Base-by-base conservation (phyloP, 2,329 filamentous ascomycete genomes). In the Paraphaeosphaeria sporulosa region DNA sequence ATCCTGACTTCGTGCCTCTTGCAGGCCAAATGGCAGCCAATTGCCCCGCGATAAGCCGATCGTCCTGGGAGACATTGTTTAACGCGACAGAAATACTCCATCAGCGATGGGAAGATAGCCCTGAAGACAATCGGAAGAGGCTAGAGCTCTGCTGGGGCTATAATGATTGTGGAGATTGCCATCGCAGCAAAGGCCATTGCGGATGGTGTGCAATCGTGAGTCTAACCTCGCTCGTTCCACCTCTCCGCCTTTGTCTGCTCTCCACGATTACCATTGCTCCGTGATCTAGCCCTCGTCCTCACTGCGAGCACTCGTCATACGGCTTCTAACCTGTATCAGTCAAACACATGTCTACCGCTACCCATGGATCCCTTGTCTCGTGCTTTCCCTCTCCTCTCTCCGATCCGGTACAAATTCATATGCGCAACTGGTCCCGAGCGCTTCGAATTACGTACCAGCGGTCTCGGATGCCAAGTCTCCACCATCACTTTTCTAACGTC, bases 191-290 rank as follows among this genome's bases (percentile, higher is more conserved):
- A 6, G 73, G 70, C 0, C 66, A 65, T 48, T 82, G 80, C 62
- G 80, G 80, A 23, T 82, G 81, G 81, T 82, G 81, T 67, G 75
- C 80, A 0, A 76, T 76, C 38, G 78, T 79, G 62, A 67, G 77
- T 76, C 38, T 40, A 13, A 15, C 40, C 1, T 40, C 12, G 10
- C 47, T 30, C 17, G 15, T 6, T 23, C 10, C 23, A 12, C 36
- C 19, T 32, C 7, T 10, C 10, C 30, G 27, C 12, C 7, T 15
- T 32, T 27, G 3, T 23, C 12, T 30, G 27, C 38, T n/a, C 38
- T 8, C 6, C n/a, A n/a, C 38, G 5, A 23, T 10, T 15, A 21
- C 42, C 19, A 19, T 15, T 53, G 6, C 1, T 12, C 38, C 15
- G 43, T 19, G 12, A 53, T 21, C n/a, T 36, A 21, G 8, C 30